These are phyloP conservation scores for Parasarocladium wereldwijsianum DNA, from an alignment of 2,329 filamentous ascomycete genomes.

Conservation along the genomic window DNA sequence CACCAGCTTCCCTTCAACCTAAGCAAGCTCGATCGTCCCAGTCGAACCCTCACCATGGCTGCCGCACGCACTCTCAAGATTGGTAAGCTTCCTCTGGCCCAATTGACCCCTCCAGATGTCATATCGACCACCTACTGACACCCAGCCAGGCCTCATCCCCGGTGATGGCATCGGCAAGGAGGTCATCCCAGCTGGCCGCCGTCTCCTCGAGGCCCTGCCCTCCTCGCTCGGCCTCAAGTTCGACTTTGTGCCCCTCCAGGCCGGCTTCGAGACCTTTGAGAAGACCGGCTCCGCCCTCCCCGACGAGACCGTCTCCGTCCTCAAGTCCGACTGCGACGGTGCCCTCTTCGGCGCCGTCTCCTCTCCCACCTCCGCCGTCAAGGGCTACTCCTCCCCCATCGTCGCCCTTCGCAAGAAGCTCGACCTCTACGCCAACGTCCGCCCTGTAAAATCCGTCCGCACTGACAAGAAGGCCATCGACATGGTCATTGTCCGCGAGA, in stretches of 20 bases:
- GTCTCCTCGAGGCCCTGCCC: constrained; percentile 83
- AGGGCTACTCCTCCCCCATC: constrained; percentile 92
- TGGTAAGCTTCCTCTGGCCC: constrained; percentile 13
- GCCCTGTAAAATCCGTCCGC: constrained; percentile 74
- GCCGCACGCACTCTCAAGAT: constrained; percentile 28
- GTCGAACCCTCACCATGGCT: no score
- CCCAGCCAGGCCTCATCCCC: constrained; percentile 69
- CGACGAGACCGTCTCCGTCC: constrained; percentile 76
- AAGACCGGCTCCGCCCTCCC: constrained; percentile 77
- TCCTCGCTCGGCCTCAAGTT: constrained; percentile 85
- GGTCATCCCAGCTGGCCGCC: constrained; percentile 88
- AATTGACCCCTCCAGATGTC: no score
- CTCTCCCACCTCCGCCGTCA: constrained; percentile 78
- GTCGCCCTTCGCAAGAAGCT: constrained; percentile 92
- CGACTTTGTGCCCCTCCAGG: constrained; percentile 83
- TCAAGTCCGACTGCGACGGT: constrained; percentile 85
- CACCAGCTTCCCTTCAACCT: no score
- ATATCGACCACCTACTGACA: no score
- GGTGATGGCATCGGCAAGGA: constrained; percentile 97
- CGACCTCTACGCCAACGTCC: constrained; percentile 92
- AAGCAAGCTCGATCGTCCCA: no score
- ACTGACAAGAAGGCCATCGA: constrained; percentile 62
- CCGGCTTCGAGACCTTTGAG: constrained; percentile 89
- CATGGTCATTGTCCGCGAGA: constrained; percentile 96
- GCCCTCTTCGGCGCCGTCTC: constrained; percentile 92